phyloP scores from a whole-genome alignment of 1,139 yeast species.

The Hansenula lynferdii region DNA sequence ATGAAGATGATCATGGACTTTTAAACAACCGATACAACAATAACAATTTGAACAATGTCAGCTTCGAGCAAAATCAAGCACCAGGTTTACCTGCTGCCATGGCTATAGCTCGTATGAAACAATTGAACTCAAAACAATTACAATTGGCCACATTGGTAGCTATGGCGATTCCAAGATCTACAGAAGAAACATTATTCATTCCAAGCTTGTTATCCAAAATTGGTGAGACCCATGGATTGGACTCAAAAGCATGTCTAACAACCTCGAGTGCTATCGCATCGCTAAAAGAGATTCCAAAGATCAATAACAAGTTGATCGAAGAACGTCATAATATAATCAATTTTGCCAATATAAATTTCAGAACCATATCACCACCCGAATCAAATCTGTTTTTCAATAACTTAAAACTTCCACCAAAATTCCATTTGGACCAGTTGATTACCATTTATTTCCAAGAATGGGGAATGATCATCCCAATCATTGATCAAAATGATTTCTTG shows the following conservation, averaged over 20 bases:
- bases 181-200: constrained; percentile 70
- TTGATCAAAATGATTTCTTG: constrained; percentile 63
- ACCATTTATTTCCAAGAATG: constrained; percentile 70
- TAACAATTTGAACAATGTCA: constrained; percentile 18
- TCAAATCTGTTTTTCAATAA: constrained; percentile 40
- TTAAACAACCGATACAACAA: neutral
- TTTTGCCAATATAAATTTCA: constrained; percentile 30
- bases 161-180: constrained; percentile 67
- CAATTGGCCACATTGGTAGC: constrained; percentile 66
- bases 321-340: constrained; percentile 24
- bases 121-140: constrained; percentile 37
- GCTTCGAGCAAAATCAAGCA: constrained; percentile 60
- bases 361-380: constrained; percentile 31
- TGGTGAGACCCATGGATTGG: constrained; percentile 65
- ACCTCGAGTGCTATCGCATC: constrained; percentile 70
- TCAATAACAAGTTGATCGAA: constrained; percentile 17
- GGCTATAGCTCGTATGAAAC: constrained; percentile 41
- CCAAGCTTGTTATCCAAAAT: constrained; percentile 67
- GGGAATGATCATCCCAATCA: constrained; percentile 65
- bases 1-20: constrained; percentile 1
- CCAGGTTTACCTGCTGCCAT: constrained; percentile 76
- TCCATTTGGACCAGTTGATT: constrained; percentile 52
- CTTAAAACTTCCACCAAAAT: constrained; percentile 48
- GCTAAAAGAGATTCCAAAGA: constrained; percentile 44
- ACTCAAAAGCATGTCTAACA: constrained; percentile 59